These are phyloP conservation scores for Pyricularia sp. DNA, from an alignment of 2,329 filamentous ascomycete genomes.

Conservation along the genomic window DNA sequence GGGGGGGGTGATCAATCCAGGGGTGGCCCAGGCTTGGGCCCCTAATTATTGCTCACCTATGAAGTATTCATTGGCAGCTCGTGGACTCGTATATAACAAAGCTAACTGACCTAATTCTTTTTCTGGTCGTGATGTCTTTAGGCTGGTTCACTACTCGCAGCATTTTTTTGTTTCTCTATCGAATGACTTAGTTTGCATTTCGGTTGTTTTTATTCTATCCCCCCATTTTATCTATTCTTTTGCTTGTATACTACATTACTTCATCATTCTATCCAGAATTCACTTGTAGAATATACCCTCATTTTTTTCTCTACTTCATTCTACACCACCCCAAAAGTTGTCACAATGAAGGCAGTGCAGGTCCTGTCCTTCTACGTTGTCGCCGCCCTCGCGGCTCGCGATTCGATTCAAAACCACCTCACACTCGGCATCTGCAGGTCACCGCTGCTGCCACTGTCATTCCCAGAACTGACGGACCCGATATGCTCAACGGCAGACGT, in stretches of 20 bases:
- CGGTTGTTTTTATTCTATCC: not conserved
- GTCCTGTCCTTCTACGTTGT: conserved; percentile 2
- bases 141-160: not conserved
- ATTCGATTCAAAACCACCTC: conserved; percentile 7
- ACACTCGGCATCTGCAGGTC: conserved; percentile 8
- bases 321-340: not conserved
- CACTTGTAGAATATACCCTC: not conserved
- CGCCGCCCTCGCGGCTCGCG: conserved; percentile 4
- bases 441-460: not conserved
- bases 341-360: conserved; percentile 6
- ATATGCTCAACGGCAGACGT: conserved; percentile 4
- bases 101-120: not conserved
- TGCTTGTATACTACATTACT: not conserved
- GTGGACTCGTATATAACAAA: not conserved
- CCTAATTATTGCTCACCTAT: not conserved
- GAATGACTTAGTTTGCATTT: not conserved
- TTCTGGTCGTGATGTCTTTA: not conserved
- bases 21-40: not conserved
- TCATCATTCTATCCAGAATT: not conserved
- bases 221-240: not conserved
- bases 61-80: not conserved
- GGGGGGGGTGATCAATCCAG: not conserved
- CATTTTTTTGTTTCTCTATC: not conserved
- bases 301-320: not conserved
- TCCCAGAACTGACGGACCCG: not conserved